Base-by-base conservation (phyloP, 768 basidiomycete species). In the Pleurotus ostreatus region DNA sequence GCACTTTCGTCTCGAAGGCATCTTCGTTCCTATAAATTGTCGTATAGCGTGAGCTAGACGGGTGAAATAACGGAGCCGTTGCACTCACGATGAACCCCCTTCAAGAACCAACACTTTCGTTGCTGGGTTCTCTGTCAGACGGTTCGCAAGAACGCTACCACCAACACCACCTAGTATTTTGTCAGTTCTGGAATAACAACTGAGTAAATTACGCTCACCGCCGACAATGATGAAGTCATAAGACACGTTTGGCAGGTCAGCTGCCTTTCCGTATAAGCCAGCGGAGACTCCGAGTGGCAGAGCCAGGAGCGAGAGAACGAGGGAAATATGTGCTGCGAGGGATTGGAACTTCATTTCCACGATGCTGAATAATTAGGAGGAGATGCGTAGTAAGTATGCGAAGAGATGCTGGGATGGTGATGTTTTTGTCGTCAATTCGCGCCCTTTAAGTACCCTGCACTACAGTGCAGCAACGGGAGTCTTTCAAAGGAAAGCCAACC, bases 211-310 rank as follows among this genome's bases (percentile, higher is more conserved):
- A 23, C 4, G 7, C 57, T 15, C 37, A 58, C 57, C 57, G 3
- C 57, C 57, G 34, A 58, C 52, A 54, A 58, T 39, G 12, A 58
- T 44, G 40, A 58, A 58, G 43, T 58, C 57, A 47, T 55, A 58
- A 18, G 57, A 25, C 7, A 44, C 34, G 16, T 30, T 30, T 22
- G 43, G 40, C 2, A 55, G 26, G 23, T 55, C 41, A 7, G 54
- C 22, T 13, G 5, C 37, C 34, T 34, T 41, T 15, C 16, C 34
- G 16, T 53, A 53, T 11, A 53, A 34, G 13, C n/a, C 51, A 38
- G 34, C 51, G 5, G 40, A 53, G 5, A 15, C 26, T 20, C 20
- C 20, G 2, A 47, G 41, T 23, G 53, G 38, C n/a, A 18, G 44
- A 23, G 13, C n/a, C n/a, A 58, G 40, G 16, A 40, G n/a, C 6